phyloP scores from a whole-genome alignment of 306 rosid species.

The Cajanus cajan region DNA sequence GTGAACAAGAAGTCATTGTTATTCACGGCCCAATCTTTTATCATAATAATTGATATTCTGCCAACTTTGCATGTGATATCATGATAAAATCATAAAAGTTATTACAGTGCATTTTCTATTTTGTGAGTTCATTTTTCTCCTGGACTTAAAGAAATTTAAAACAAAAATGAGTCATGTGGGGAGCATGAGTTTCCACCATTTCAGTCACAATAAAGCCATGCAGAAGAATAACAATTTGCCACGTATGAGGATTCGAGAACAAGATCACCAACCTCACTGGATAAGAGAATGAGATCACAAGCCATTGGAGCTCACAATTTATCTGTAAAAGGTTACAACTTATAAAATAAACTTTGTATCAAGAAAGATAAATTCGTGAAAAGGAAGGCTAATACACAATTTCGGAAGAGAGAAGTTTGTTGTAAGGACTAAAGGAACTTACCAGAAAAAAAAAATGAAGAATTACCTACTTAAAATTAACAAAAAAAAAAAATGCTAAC shows the following conservation, averaged over 20 bases:
- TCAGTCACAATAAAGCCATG: background rate
- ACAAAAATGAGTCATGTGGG: background rate
- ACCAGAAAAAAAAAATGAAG: background rate
- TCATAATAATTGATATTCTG: background rate
- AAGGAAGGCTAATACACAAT: background rate
- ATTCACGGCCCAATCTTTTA: background rate
- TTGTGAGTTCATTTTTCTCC: background rate
- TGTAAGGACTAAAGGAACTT: background rate
- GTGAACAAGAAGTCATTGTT: conserved; percentile 19
- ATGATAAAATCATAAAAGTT: background rate
- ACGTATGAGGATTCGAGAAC: background rate
- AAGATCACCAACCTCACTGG: background rate
- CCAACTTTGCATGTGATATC: background rate
- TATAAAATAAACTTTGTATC: background rate
- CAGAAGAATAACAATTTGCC: background rate
- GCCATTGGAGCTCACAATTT: background rate
- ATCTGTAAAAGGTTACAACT: background rate
- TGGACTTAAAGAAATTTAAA: background rate
- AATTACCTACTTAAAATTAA: background rate
- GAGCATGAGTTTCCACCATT: background rate
- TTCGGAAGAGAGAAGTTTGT: too few species aligned
- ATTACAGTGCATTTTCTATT: background rate
- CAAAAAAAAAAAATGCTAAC: background rate
- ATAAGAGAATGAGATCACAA: background rate
- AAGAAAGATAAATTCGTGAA: background rate